phyloP scores from a whole-genome alignment of 805 yeast species.

The Ogataea nitratoaversa region DNA sequence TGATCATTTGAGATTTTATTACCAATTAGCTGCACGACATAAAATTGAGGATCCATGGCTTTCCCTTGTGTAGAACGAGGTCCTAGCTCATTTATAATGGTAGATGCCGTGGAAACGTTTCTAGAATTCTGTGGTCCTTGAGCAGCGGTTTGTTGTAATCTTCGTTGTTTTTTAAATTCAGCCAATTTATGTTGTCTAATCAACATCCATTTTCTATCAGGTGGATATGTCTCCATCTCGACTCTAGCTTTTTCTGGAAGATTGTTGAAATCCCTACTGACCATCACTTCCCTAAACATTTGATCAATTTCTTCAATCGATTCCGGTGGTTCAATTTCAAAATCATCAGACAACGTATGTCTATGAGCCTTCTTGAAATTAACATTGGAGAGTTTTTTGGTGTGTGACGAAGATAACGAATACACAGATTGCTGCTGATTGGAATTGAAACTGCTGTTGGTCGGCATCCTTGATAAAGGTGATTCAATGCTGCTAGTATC shows the following conservation, averaged over 20 bases:
- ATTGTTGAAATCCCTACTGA: conserved; percentile 68
- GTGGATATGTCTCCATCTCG: conserved; percentile 70
- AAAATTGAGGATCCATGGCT: conserved; percentile 60
- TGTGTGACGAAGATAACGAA: conserved; percentile 25
- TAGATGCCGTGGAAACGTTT: conserved; percentile 13
- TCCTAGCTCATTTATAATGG: conserved; percentile 8
- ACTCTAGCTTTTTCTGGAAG: conserved; percentile 62
- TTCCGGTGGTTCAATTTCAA: conserved; percentile 60
- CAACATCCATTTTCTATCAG: conserved; percentile 86
- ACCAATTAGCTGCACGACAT: conserved; percentile 69
- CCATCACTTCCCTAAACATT: conserved; percentile 77
- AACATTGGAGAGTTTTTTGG: conserved; percentile 24
- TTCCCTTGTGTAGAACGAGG: conserved; percentile 8
- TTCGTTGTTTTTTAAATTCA: conserved; percentile 54
- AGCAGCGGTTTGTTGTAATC: conserved; percentile 11
- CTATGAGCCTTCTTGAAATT: conserved; percentile 30
- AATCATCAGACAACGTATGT: conserved; percentile 36
- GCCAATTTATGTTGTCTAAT: conserved; percentile 81
- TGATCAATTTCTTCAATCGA: conserved; percentile 64
- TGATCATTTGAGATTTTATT: conserved; percentile 65
- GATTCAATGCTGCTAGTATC: conserved; percentile 22
- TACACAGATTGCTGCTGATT: conserved; percentile 18
- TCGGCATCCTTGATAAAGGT: conserved; percentile 25
- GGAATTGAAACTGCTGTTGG: conserved; percentile 20
- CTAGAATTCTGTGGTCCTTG: conserved; percentile 9